Percentiles rank a stretch among this genome's conserved stretches.
These are phyloP conservation scores for Halophytophthora polymorphica DNA, from an alignment of 352 stramenopile genomes.

Conservation along the genomic window DNA sequence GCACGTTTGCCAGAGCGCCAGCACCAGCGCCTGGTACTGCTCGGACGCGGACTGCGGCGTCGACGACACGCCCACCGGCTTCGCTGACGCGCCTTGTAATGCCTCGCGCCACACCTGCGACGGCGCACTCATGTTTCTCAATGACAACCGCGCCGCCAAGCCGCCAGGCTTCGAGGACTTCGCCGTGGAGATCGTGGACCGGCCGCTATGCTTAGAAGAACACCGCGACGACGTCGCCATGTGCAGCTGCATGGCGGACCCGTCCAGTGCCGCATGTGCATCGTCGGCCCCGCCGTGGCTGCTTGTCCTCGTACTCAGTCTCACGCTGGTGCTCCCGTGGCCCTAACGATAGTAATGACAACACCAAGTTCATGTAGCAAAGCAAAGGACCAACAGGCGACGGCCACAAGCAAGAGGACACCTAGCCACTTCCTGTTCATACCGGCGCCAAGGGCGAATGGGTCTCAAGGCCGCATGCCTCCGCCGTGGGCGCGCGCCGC, in stretches of 20 bases:
- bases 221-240: constrained; percentile 26
- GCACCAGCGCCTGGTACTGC: constrained; percentile 52
- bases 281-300: neutral
- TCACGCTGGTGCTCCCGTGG: constrained; percentile 4
- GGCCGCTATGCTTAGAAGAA: constrained; percentile 33
- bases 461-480: constrained; percentile 36
- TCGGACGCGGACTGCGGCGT: constrained; percentile 37
- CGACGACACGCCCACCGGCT: constrained; percentile 44
- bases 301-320: constrained; percentile 9
- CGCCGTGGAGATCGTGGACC: constrained; percentile 70
- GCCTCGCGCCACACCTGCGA: constrained; percentile 46
- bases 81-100: constrained; percentile 64
- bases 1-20: constrained; percentile 45
- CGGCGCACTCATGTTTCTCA: constrained; percentile 64
- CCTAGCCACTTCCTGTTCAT: constrained; percentile 17
- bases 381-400: constrained; percentile 16
- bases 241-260: constrained; percentile 47
- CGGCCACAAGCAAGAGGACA: constrained; percentile 4
- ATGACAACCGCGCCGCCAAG: constrained; percentile 76
- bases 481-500: constrained; percentile 40
- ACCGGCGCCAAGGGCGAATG: constrained; percentile 1
- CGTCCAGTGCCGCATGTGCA: constrained; percentile 17
- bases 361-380: constrained; percentile 3
- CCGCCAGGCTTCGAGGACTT: constrained; percentile 69
- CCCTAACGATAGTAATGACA: too few relatives aligned